phyloP scores from a whole-genome alignment of 2,329 filamentous ascomycete species.

The Fusarium sp. region DNA sequence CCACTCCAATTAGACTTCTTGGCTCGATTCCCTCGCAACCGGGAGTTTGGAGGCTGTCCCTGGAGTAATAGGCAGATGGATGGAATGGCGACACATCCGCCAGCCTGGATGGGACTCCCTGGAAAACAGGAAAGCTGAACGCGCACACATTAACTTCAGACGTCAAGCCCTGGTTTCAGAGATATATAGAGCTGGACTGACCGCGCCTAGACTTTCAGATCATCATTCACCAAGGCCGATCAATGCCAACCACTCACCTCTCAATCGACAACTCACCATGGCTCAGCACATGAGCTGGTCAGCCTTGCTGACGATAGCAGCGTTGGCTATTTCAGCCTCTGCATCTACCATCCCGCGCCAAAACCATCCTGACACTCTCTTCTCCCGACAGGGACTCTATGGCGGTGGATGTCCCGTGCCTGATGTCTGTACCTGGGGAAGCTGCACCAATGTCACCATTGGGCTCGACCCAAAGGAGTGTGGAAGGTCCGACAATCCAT shows the following conservation, averaged over 20 bases:
- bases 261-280: conserved; percentile 12
- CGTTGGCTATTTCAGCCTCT: not conserved
- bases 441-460: conserved; percentile 30
- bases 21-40: not conserved
- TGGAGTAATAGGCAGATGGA: not conserved
- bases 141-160: not conserved
- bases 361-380: not conserved
- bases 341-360: not conserved
- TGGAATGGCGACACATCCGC: conserved; percentile 15
- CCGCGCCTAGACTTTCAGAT: not conserved
- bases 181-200: conserved; percentile 22
- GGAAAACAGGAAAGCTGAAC: not conserved
- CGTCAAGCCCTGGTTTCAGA: not conserved
- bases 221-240: conserved; percentile 5
- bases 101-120: not conserved
- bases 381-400: conserved; percentile 19
- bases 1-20: not conserved
- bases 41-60: not conserved
- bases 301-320: conserved; percentile 4
- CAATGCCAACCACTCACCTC: conserved; percentile 18
- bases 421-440: conserved; percentile 29
- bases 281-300: conserved; percentile 16
- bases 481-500: conserved; percentile 21
- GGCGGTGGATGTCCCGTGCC: conserved; percentile 30
- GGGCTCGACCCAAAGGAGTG: conserved; percentile 27